Base-by-base conservation (phyloP, 176 grass and related monocot species). In the Paspalum notatum region DNA sequence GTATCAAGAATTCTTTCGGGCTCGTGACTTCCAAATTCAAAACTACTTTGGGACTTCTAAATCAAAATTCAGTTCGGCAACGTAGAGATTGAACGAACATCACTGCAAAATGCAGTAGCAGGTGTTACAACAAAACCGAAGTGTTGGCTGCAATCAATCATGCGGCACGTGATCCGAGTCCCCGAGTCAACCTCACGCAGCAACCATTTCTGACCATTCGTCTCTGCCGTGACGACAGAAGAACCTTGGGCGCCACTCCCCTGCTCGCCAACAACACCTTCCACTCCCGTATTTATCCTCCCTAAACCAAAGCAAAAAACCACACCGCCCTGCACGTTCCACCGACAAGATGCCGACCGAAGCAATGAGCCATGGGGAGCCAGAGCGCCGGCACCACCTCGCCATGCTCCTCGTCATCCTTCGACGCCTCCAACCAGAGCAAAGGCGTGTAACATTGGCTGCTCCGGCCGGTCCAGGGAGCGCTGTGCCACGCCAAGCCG, bases 401-500 rank as follows among this genome's bases (percentile, higher is more conserved):
- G 42, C 59, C 15, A 47, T n/a, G 2, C 12, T 22, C 6, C 7
- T 24, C 50, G 16, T n/a, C 20, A 6, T 41, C 20, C 17, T 8
- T 8, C 7, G 2, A 10, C n/a, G n/a, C n/a, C n/a, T n/a, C n/a
- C n/a, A n/a, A n/a, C 54, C 22, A 43, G 9, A 4, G 11, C 8
- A 32, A 16, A 0, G 5, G 79, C 54, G 4, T 4, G 12, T 56
- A 17, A 0, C 50, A 54, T 3, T 53, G 63, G 9, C 22, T 77
- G 55, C 7, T 77, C 12, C 53, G 70, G 17, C 55, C 71, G n/a
- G 48, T 52, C 1, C 63, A 40, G 2, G 42, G 3, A 3, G 69
- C 44, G 70, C 62, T 81, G 78, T n/a, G 85, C 43, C 84, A 75
- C 77, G 46, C 62, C 3, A 82, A 75, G 71, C 71, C 21, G 37